phyloP scores from a whole-genome alignment of 2,329 filamentous ascomycete species.

The Aspergillus thermomutatus region DNA sequence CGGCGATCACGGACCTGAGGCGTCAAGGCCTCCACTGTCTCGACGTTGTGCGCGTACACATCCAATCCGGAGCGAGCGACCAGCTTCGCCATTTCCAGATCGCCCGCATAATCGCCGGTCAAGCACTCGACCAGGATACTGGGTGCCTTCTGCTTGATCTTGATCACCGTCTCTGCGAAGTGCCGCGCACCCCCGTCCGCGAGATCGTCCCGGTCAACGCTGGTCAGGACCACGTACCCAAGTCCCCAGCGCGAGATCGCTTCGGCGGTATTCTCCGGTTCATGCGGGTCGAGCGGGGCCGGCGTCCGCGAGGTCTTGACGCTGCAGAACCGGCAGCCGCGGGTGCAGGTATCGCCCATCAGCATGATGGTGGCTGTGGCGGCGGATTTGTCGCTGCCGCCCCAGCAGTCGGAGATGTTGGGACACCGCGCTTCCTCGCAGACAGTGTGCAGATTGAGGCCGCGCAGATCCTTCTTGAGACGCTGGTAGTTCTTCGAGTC shows the following conservation, averaged over 20 bases:
- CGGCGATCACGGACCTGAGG: conserved; percentile 85
- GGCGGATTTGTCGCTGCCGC: conserved; percentile 78
- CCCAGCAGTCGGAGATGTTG: conserved; percentile 98
- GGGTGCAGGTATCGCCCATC: conserved; percentile 97
- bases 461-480: conserved; percentile 89
- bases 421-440: conserved; percentile 97
- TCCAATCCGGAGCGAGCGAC: conserved; percentile 88
- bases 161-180: conserved; percentile 89
- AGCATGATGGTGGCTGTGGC: conserved; percentile 99
- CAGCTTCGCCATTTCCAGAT: conserved; percentile 79
- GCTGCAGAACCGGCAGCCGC: conserved; percentile 93
- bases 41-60: conserved; percentile 95
- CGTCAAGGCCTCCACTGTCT: conserved; percentile 88
- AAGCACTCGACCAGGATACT: conserved; percentile 45
- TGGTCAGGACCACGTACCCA: conserved; percentile 92
- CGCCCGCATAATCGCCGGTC: conserved; percentile 79
- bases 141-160: conserved; percentile 75
- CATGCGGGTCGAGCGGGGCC: conserved; percentile 85
- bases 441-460: conserved; percentile 87
- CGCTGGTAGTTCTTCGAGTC: conserved; percentile 83
- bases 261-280: conserved; percentile 95
- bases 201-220: conserved; percentile 89
- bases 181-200: conserved; percentile 83
- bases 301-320: conserved; percentile 81
- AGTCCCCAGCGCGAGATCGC: conserved; percentile 88